phyloP scores from a whole-genome alignment of 306 rosid species.

The Cicer cuneatum region DNA sequence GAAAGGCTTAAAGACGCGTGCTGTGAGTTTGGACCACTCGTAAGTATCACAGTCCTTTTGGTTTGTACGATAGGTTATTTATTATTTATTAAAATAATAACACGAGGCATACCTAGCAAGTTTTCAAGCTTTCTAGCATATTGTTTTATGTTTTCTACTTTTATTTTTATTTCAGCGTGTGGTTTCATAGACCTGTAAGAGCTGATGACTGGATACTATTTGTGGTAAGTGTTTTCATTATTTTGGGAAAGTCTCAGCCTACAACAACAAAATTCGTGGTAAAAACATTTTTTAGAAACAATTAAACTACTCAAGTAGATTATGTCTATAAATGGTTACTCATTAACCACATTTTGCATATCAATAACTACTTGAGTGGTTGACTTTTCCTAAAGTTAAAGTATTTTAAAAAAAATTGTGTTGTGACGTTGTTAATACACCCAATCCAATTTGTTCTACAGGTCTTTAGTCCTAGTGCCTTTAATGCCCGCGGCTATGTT shows the following conservation, averaged over 20 bases:
- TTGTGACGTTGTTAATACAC: slow-evolving; percentile 42
- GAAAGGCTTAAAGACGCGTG: slow-evolving; percentile 63
- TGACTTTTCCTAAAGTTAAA: slow-evolving; percentile 1
- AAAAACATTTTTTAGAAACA: slow-evolving; percentile 1
- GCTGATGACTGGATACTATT: slow-evolving; percentile 91
- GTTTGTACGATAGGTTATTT: slow-evolving; percentile 21
- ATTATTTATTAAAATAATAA: slow-evolving; percentile 22
- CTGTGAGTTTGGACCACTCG: slow-evolving; percentile 93
- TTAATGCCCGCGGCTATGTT: slow-evolving; percentile 72
- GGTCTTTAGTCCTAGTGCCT: slow-evolving; percentile 64
- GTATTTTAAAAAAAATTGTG: background rate
- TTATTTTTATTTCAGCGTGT: slow-evolving; percentile 61
- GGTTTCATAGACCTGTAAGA: slow-evolving; percentile 88
- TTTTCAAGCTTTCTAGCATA: slow-evolving; percentile 28
- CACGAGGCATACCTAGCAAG: slow-evolving; percentile 20
- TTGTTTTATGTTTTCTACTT: slow-evolving; percentile 16
- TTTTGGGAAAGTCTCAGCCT: slow-evolving; percentile 4
- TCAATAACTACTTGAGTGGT: slow-evolving; percentile 10
- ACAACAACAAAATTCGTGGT: background rate
- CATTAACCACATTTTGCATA: slow-evolving; percentile 5
- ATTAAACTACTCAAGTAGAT: slow-evolving; percentile 34
- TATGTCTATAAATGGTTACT: slow-evolving; percentile 26
- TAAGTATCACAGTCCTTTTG: slow-evolving; percentile 57
- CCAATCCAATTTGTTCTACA: slow-evolving; percentile 40
- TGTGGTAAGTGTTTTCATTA: slow-evolving; percentile 62